A percentile compares a stretch with the other conserved stretches of the same genome.
These are phyloP conservation scores for Lanmaoa rubissima DNA, from an alignment of 768 basidiomycete genomes.

Conservation along the genomic window DNA sequence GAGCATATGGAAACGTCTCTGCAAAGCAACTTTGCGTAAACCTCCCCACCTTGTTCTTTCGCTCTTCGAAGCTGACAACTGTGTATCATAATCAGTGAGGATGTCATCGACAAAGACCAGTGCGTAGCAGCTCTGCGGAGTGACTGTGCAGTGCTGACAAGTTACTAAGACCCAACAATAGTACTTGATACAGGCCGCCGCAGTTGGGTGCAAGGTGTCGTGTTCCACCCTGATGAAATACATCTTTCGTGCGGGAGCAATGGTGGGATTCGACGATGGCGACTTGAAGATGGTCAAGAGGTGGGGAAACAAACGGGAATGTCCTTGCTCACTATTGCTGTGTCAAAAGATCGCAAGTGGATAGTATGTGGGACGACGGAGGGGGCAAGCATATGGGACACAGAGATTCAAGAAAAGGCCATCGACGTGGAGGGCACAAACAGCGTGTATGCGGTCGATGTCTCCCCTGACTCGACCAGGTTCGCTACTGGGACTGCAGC, in stretches of 20 bases:
- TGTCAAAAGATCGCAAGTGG: neutral
- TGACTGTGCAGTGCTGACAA: neutral
- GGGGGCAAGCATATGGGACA: neutral
- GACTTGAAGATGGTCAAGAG: neutral
- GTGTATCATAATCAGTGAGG: neutral
- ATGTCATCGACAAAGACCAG: neutral
- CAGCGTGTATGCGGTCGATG: neutral
- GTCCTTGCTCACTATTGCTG: neutral
- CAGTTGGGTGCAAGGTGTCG: neutral
- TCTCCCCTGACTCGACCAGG: neutral
- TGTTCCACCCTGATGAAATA: neutral
- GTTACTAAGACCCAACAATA: neutral
- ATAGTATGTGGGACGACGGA: accelerated
- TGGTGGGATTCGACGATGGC: neutral
- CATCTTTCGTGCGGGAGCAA: neutral
- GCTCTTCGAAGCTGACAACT: neutral
- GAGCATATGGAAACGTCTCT: too few species aligned
- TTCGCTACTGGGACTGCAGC: neutral
- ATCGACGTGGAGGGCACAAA: neutral
- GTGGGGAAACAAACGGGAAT: neutral
- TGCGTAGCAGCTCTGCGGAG: neutral
- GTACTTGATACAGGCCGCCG: neutral
- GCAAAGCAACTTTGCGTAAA: too few species aligned
- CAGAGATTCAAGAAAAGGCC: too few species aligned
- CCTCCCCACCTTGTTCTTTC: neutral